Evolutionary conservation across 306 rosid genomes (phyloP), one percentile per base, ranked within the genome.

Genomic region (Ammopiptanthus mongolicus): DNA sequence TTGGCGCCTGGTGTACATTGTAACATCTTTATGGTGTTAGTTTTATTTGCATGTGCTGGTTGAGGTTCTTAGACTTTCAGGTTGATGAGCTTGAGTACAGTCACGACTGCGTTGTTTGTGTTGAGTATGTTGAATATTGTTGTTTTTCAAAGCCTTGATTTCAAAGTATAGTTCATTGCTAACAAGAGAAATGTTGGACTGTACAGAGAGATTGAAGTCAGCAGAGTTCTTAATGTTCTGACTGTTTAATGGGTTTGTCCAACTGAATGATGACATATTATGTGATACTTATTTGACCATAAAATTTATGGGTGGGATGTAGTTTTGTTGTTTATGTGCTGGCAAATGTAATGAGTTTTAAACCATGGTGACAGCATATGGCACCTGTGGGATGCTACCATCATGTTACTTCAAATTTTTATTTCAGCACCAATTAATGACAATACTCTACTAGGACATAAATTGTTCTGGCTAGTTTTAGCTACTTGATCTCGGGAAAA

Each of bases 1-100:
- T 33, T 81, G 83, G 73, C 65, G 29, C 71, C 81, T 70, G 76
- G 53, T 82, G 90, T 87, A 85, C 73, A 71, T 81, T 73, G 68
- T 80, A 67, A 60, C 80, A 70, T 74, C 71, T 41, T 13, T 83
- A 80, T 59, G 79, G 19, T 34, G 73, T 72, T 67, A 36, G 65
- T 83, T 83, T 73, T 67, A 61, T 73, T 83, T 81, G 29, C 65
- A 69, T 71, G 71, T 63, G 57, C 34, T 80, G 74, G 51, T 78
- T 76, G 86, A 65, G 70, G 69, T n/a, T n/a, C 65, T 77, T 71
- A 29, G 55, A 62, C 21, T 78, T 75, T 57, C 58, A 52, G 71
- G 83, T 71, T 29, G 73, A 76, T 81, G 69, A 59, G 74, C 36
- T 72, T 44, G 74, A 39, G 44, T 41, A 57, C 47, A 55, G 76